phyloP scores from a whole-genome alignment of 441 rosid species.

The Jatropha podagrica region DNA sequence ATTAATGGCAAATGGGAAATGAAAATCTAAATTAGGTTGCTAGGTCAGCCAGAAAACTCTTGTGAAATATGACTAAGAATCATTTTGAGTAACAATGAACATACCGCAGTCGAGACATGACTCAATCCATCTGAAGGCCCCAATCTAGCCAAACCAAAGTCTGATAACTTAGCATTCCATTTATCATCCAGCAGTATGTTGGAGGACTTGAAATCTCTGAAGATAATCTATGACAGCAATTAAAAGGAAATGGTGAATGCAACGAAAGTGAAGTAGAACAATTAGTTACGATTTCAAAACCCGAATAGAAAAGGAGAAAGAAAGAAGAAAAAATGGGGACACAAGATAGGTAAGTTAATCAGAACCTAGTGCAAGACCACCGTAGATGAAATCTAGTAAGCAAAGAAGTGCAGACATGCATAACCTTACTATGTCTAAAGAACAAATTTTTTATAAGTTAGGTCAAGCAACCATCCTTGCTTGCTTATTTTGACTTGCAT shows the following conservation, averaged over 20 bases:
- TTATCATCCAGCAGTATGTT: slow-evolving; percentile 86
- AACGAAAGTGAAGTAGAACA: neutral
- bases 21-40: no score
- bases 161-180: slow-evolving; percentile 77
- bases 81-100: slow-evolving; percentile 11
- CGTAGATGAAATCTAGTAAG: neutral
- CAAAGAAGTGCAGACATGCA: neutral
- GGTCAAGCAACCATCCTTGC: neutral
- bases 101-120: slow-evolving; percentile 80
- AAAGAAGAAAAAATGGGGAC: neutral
- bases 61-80: slow-evolving; percentile 2
- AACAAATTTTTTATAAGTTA: neutral
- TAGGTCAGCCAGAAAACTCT: neutral
- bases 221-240: slow-evolving; percentile 62
- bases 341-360: neutral
- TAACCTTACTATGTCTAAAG: neutral
- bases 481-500: neutral
- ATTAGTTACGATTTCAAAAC: neutral
- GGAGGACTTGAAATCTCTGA: slow-evolving; percentile 88
- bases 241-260: neutral
- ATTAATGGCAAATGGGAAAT: no score
- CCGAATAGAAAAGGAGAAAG: neutral
- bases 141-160: slow-evolving; percentile 82
- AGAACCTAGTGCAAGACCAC: neutral
- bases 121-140: slow-evolving; percentile 84